Percentiles rank a stretch among this genome's conserved stretches.
Evolutionary conservation across 1,284 basidiomycete species (phyloP).

Genomic region (Trichosporon ovoides): DNA sequence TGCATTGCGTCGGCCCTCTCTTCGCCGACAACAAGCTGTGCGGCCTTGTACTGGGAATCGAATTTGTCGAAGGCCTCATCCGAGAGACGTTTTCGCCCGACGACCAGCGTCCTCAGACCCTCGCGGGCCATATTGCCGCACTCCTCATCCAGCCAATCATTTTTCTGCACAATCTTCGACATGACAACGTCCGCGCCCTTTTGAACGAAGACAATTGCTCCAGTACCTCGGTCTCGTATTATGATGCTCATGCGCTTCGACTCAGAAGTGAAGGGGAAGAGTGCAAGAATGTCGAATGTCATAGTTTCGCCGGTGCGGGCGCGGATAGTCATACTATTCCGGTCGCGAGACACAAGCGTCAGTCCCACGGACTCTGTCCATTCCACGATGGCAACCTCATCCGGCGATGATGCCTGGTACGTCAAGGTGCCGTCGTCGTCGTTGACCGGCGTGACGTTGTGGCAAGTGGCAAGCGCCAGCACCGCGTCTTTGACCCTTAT

Average conservation of each 20-base stretch:
- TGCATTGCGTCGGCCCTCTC: constrained; percentile 76
- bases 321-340: constrained; percentile 74
- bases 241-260: constrained; percentile 99
- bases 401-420: constrained; percentile 97
- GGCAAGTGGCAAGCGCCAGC: constrained; percentile 86
- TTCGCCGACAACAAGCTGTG: constrained; percentile 65
- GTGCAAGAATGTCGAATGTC: constrained; percentile 78
- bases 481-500: constrained; percentile 91
- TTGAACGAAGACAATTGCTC: constrained; percentile 83
- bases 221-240: constrained; percentile 68
- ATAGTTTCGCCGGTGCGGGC: constrained; percentile 61
- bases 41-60: constrained; percentile 67
- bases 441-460: constrained; percentile 93
- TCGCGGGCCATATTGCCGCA: constrained; percentile 98
- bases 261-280: constrained; percentile 98
- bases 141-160: constrained; percentile 99
- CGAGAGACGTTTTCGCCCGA: constrained; percentile 74
- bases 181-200: constrained; percentile 99
- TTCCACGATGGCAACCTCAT: constrained; percentile 98
- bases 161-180: constrained; percentile 86
- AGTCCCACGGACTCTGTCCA: constrained; percentile 96
- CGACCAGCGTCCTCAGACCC: constrained; percentile 87
- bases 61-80: constrained; percentile 68
- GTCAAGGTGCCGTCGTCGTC: constrained; percentile 91
- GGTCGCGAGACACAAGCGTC: constrained; percentile 78